Conservation (phyloP, 1,284 basidiomycete genomes). For the Cryptococcus deneoformans region DNA sequence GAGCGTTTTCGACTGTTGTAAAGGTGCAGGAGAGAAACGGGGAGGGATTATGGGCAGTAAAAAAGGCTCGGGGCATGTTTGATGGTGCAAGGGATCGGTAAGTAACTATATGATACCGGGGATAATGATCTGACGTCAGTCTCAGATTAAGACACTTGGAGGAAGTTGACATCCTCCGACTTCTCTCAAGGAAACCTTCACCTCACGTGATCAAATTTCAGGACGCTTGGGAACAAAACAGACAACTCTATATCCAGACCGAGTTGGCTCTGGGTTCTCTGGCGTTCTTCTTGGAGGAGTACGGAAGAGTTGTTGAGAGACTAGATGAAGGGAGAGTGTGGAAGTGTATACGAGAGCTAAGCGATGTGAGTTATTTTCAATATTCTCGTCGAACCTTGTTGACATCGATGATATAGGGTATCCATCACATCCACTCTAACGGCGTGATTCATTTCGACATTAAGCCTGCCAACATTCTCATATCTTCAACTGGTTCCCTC, state of each 20-base stretch:
- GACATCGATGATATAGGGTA: slow-evolving; percentile 57
- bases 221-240: slow-evolving; percentile 95
- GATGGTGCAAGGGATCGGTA: slow-evolving; percentile 88
- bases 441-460: slow-evolving; percentile 95
- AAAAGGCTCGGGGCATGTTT: slow-evolving; percentile 85
- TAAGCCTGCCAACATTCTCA: slow-evolving; percentile 96
- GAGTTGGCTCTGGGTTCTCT: slow-evolving; percentile 95
- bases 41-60: slow-evolving; percentile 74
- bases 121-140: slow-evolving; percentile 18
- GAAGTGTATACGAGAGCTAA: slow-evolving; percentile 93
- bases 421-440: slow-evolving; percentile 83
- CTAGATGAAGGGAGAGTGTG: slow-evolving; percentile 93
- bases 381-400: slow-evolving; percentile 5
- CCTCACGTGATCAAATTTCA: slow-evolving; percentile 85
- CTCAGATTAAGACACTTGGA: slow-evolving; percentile 80
- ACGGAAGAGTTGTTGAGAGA: slow-evolving; percentile 75
- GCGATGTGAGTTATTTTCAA: slow-evolving; percentile 61
- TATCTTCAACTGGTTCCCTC: slow-evolving; percentile 83
- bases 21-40: slow-evolving; percentile 74
- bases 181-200: slow-evolving; percentile 61
- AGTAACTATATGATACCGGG: slow-evolving; percentile 28
- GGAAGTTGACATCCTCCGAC: slow-evolving; percentile 89
- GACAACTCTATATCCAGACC: slow-evolving; percentile 86
- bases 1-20: slow-evolving; percentile 92
- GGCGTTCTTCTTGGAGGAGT: slow-evolving; percentile 88